Percentiles rank a stretch among this genome's conserved stretches.
These are phyloP conservation scores for Wallacemonas collosoma DNA, from an alignment of 208 protist species.

Conservation along the genomic window DNA sequence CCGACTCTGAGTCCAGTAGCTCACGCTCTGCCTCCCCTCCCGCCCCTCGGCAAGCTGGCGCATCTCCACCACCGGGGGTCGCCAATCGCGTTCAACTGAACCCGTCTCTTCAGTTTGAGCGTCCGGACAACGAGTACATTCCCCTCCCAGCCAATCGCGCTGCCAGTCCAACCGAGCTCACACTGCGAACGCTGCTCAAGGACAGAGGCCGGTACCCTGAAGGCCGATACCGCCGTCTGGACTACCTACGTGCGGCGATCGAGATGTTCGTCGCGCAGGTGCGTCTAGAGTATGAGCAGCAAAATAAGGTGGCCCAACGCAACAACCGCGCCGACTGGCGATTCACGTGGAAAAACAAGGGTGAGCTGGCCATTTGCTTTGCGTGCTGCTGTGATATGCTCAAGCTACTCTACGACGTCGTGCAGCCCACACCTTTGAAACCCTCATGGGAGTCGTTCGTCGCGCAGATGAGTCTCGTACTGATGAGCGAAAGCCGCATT, in stretches of 20 bases:
- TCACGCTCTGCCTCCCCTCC: constrained; percentile 5
- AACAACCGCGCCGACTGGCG: constrained; percentile 35
- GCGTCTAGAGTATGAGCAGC: constrained; percentile 60
- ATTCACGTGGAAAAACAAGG: constrained; percentile 85
- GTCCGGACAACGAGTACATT: constrained; percentile 76
- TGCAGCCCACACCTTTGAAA: constrained; percentile 54
- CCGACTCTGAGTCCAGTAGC: constrained; percentile 24
- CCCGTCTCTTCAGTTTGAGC: constrained; percentile 62
- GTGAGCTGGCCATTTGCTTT: constrained; percentile 83
- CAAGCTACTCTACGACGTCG: constrained; percentile 72
- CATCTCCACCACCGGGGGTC: constrained; percentile 8
- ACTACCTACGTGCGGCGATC: constrained; percentile 76
- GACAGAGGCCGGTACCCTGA: constrained; percentile 68
- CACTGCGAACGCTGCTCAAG: constrained; percentile 41
- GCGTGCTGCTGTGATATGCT: constrained; percentile 87
- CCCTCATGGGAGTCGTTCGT: constrained; percentile 68
- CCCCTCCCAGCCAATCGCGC: constrained; percentile 33
- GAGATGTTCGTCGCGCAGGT: constrained; percentile 82
- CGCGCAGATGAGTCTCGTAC: constrained; percentile 53
- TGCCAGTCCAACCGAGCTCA: constrained; percentile 25
- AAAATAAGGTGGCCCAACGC: constrained; percentile 42
- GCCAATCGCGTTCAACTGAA: constrained; percentile 47
- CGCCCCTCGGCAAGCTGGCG: constrained; percentile 5
- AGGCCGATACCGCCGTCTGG: constrained; percentile 65
- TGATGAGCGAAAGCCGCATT: constrained; percentile 69